Conservation (phyloP, 208 protist species). For the Trypanosoma scelopori region DNA sequence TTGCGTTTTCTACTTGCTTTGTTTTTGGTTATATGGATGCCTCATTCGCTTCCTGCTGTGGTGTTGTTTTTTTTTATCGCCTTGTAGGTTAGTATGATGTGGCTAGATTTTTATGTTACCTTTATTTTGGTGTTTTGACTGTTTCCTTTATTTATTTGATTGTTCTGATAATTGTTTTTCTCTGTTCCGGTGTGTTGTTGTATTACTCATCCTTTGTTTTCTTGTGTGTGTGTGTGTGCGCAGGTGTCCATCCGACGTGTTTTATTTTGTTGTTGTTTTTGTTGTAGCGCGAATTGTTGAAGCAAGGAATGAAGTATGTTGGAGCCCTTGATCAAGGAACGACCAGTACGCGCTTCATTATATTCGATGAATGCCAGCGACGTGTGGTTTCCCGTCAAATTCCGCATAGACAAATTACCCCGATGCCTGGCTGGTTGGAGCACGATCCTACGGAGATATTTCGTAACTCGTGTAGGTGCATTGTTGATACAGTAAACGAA, state of each 20-base stretch:
- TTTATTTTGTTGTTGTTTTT: slow-evolving; percentile 22
- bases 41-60: slow-evolving; percentile 42
- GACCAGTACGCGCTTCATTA: slow-evolving; percentile 92
- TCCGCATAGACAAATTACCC: slow-evolving; percentile 76
- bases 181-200: slow-evolving; percentile 7
- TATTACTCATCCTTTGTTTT: slow-evolving; percentile 1
- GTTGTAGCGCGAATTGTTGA: too few species aligned
- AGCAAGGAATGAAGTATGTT: slow-evolving; percentile 62
- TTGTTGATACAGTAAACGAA: slow-evolving; percentile 59
- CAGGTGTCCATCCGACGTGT: too few species aligned
- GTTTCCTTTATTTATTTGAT: too few species aligned
- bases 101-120: too few species aligned
- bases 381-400: slow-evolving; percentile 79
- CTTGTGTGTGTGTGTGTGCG: too few species aligned
- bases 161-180: too few species aligned
- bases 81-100: slow-evolving; percentile 43
- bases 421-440: slow-evolving; percentile 94
- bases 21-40: slow-evolving; percentile 9
- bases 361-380: slow-evolving; percentile 83
- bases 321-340: slow-evolving; percentile 95
- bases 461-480: slow-evolving; percentile 65
- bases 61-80: slow-evolving; percentile 21
- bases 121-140: too few species aligned
- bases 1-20: not conserved
- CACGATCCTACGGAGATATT: slow-evolving; percentile 96